Conservation (phyloP, 805 yeast genomes). For the Jamesozyma gamospora region DNA sequence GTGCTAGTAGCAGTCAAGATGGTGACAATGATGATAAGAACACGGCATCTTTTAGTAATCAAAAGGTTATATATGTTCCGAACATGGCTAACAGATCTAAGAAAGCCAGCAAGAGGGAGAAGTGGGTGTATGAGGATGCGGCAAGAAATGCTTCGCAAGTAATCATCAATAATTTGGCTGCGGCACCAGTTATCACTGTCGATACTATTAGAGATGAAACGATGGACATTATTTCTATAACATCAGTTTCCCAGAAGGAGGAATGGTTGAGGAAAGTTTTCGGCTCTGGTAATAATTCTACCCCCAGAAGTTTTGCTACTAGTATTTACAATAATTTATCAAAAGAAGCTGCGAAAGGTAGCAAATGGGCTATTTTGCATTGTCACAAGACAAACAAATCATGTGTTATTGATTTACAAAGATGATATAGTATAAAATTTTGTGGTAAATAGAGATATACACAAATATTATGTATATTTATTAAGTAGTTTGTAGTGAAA, state of each 20-base stretch:
- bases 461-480: neutral
- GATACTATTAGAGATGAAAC: slow-evolving; percentile 76
- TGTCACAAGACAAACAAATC: slow-evolving; percentile 72
- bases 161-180: slow-evolving; percentile 44
- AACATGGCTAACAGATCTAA: slow-evolving; percentile 76
- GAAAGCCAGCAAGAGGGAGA: slow-evolving; percentile 65
- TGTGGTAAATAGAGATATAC: too few relatives aligned
- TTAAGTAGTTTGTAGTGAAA: neutral
- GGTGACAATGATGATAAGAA: slow-evolving; percentile 15
- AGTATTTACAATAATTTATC: slow-evolving; percentile 62
- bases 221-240: slow-evolving; percentile 68
- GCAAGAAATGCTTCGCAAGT: slow-evolving; percentile 51
- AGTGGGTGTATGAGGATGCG: slow-evolving; percentile 66
- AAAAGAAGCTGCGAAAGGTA: slow-evolving; percentile 64
- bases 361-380: slow-evolving; percentile 64
- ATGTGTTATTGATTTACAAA: slow-evolving; percentile 54
- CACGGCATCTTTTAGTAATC: slow-evolving; percentile 22
- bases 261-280: slow-evolving; percentile 67
- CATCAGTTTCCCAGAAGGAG: slow-evolving; percentile 66
- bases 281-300: slow-evolving; percentile 67
- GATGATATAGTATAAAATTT: slow-evolving; percentile 25
- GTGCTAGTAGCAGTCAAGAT: slow-evolving; percentile 23
- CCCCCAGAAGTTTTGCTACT: slow-evolving; percentile 70
- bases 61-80: slow-evolving; percentile 56
- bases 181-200: slow-evolving; percentile 66